Evolutionary conservation across 306 rosid genomes (phyloP).

Genomic region (Cotoneaster glaucophyllus): DNA sequence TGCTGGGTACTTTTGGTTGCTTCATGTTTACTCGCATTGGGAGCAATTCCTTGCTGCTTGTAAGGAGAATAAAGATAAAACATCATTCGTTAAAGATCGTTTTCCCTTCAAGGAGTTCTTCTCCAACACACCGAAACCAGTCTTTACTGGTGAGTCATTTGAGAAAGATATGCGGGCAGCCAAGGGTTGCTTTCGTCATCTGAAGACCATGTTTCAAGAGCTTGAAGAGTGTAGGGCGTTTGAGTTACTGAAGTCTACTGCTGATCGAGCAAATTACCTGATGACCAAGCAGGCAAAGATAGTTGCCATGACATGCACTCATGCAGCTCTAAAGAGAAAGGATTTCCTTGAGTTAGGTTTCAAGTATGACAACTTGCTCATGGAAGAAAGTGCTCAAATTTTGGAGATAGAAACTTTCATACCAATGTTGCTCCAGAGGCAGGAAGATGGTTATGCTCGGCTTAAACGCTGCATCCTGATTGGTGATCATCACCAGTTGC

Average conservation of each 20-base stretch:
- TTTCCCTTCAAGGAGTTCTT: constrained; percentile 96
- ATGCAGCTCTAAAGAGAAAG: constrained; percentile 95
- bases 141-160: constrained; percentile 78
- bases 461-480: constrained; percentile 94
- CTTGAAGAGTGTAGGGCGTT: constrained; percentile 99
- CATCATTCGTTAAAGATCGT: constrained; percentile 68
- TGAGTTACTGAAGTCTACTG: constrained; percentile 91
- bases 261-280: constrained; percentile 93
- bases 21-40: constrained; percentile 97
- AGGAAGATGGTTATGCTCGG: constrained; percentile 97
- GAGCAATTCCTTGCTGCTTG: constrained; percentile 87
- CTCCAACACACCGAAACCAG: constrained; percentile 49
- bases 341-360: constrained; percentile 94
- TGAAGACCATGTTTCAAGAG: constrained; percentile 91
- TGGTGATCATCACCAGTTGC: constrained; percentile 98
- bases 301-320: constrained; percentile 99
- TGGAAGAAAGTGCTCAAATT: constrained; percentile 99
- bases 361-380: constrained; percentile 96
- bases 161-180: constrained; percentile 92
- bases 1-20: constrained; percentile 98
- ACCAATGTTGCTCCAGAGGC: constrained; percentile 98
- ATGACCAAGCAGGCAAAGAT: constrained; percentile 99
- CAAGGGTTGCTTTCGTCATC: constrained; percentile 82
- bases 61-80: constrained; percentile 57
- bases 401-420: constrained; percentile 97